Evolutionary conservation across 352 stramenopile species (phyloP).

Genomic region (Pythium periplocum): DNA sequence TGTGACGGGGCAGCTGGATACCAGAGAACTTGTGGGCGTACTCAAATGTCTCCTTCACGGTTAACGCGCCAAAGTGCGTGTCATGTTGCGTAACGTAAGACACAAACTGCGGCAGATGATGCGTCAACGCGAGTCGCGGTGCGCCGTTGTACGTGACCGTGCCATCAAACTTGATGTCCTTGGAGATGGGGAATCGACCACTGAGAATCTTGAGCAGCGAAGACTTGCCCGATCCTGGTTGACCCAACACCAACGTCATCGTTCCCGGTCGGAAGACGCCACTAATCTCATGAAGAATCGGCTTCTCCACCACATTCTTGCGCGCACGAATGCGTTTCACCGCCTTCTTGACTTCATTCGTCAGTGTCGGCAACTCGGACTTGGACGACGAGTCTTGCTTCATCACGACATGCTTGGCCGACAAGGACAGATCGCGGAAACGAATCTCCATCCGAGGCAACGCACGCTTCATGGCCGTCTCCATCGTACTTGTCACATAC

Average conservation of each 20-base stretch:
- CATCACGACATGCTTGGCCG: background rate
- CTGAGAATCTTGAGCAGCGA: conserved; percentile 31
- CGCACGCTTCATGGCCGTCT: conserved; percentile 28
- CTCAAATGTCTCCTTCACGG: conserved; percentile 27
- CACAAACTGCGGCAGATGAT: conserved; percentile 15
- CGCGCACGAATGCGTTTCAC: conserved; percentile 25
- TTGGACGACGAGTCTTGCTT: background rate
- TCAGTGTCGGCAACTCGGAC: conserved; percentile 35
- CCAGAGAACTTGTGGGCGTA: conserved; percentile 25
- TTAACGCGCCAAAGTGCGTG: conserved; percentile 23
- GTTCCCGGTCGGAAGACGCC: conserved; percentile 33
- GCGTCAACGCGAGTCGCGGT: background rate
- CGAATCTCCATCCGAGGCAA: conserved; percentile 47
- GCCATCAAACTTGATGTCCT: conserved; percentile 29
- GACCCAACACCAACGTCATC: conserved; percentile 30
- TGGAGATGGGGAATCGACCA: conserved; percentile 36
- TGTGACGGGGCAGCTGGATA: conserved; percentile 3
- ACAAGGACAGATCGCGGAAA: conserved; percentile 13
- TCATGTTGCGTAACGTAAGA: conserved; percentile 27
- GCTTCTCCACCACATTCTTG: conserved; percentile 35
- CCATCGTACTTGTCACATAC: conserved; percentile 24
- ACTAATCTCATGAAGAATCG: conserved; percentile 44
- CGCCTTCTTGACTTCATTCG: conserved; percentile 31
- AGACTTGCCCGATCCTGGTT: conserved; percentile 30
- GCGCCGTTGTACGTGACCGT: conserved; percentile 47